Evolutionary conservation across 164 flowering plant genomes (phyloP).

Genomic region (Chimonanthus praecox): DNA sequence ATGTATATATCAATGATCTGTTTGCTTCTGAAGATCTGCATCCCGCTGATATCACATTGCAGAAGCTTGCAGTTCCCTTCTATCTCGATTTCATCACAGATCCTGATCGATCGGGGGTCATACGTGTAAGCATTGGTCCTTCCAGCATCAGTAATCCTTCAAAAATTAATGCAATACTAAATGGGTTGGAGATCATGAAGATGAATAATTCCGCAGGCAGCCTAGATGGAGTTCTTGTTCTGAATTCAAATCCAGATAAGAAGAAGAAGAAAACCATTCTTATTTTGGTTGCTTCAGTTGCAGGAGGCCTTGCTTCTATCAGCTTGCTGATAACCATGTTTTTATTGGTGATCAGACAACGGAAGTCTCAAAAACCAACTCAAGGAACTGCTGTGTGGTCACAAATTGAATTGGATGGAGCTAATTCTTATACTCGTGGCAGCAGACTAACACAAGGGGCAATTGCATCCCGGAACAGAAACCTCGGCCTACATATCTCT

Average conservation of each 20-base stretch:
- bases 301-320: conserved; percentile 40
- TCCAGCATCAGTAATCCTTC: conserved; percentile 39
- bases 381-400: conserved; percentile 48
- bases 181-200: conserved; percentile 86
- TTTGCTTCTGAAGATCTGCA: conserved; percentile 50
- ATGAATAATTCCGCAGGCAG: conserved; percentile 21
- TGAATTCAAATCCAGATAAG: background rate
- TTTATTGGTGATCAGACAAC: conserved; percentile 21
- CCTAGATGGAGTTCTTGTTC: background rate
- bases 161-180: conserved; percentile 53
- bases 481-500: conserved; percentile 45
- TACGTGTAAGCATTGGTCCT: conserved; percentile 59
- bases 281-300: conserved; percentile 36
- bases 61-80: conserved; percentile 49
- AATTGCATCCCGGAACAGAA: conserved; percentile 30
- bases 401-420: conserved; percentile 36
- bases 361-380: conserved; percentile 32
- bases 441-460: conserved; percentile 43
- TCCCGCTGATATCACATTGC: conserved; percentile 28
- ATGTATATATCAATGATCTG: conserved; percentile 51
- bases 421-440: conserved; percentile 26
- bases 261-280: conserved; percentile 24
- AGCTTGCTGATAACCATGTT: conserved; percentile 17
- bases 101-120: conserved; percentile 23
- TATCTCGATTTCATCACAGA: conserved; percentile 56